Conservation (phyloP, 2,329 filamentous ascomycete genomes). For the Pleomassaria siparia region DNA sequence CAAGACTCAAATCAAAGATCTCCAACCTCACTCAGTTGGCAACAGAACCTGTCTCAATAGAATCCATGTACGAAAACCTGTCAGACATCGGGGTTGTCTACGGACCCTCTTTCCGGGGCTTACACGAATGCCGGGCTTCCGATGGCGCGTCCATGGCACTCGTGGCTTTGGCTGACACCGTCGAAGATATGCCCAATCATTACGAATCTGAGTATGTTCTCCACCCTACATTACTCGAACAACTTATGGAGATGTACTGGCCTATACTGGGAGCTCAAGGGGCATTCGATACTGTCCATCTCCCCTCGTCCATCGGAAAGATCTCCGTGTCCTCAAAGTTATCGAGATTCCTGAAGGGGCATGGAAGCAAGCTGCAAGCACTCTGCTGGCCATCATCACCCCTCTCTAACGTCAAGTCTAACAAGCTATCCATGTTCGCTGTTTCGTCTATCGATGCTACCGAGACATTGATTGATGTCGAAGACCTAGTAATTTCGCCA, state of each 20-base stretch:
- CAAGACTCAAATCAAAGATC: constrained; percentile 7
- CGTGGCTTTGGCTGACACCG: constrained; percentile 20
- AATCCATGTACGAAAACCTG: constrained; percentile 51
- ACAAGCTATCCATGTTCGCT: constrained; percentile 26
- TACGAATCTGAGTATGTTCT: constrained; percentile 26
- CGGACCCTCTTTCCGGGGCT: constrained; percentile 55
- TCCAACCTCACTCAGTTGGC: constrained; percentile 12
- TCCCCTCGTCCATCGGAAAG: constrained; percentile 28
- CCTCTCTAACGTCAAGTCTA: constrained; percentile 15
- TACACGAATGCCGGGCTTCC: constrained; percentile 50
- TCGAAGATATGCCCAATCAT: constrained; percentile 29
- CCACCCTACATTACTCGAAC: constrained; percentile 29
- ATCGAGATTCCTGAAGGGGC: constrained; percentile 1
- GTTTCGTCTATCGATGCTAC: constrained; percentile 5
- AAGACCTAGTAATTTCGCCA: constrained; percentile 24
- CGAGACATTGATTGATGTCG: constrained; percentile 21
- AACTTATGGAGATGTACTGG: constrained; percentile 32
- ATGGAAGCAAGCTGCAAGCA: constrained; percentile 14
- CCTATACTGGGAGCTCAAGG: constrained; percentile 20
- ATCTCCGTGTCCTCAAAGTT: constrained; percentile 21
- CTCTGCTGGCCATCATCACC: constrained; percentile 14
- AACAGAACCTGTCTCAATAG: constrained; percentile 26
- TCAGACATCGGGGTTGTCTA: constrained; percentile 53
- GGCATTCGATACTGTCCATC: constrained; percentile 16
- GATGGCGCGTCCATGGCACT: constrained; percentile 26